A percentile compares a stretch with the other conserved stretches of the same genome.
Conservation (phyloP, 1,284 basidiomycete species). For the Grifola frondosa region DNA sequence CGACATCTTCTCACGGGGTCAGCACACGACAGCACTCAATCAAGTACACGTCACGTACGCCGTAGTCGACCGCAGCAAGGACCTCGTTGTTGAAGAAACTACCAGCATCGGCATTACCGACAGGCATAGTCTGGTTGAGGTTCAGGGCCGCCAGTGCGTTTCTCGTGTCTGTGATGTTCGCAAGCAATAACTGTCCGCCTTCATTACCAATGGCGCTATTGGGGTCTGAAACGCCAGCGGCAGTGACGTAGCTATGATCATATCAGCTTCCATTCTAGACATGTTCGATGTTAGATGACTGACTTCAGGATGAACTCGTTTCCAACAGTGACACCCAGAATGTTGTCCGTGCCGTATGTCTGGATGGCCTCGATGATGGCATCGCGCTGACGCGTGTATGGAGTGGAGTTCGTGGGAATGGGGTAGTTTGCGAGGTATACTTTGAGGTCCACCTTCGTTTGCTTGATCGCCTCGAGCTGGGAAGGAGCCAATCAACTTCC, state of each 20-base stretch:
- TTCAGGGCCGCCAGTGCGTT: conserved; percentile 52
- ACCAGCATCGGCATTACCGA: conserved; percentile 93
- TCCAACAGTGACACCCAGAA: conserved; percentile 80
- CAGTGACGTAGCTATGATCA: conserved; percentile 51
- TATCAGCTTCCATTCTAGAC: not conserved
- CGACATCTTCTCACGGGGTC: conserved; percentile 39
- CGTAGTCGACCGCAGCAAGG: conserved; percentile 73
- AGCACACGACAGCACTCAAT: no score
- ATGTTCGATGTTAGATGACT: conserved; percentile 24
- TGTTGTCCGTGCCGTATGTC: conserved; percentile 76
- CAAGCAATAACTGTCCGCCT: conserved; percentile 57
- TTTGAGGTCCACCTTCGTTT: conserved; percentile 85
- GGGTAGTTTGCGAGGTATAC: conserved; percentile 87
- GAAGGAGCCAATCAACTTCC: not conserved
- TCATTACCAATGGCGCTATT: conserved; percentile 55
- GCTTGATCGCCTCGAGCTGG: conserved; percentile 77
- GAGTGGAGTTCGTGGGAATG: conserved; percentile 58
- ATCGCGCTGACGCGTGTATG: conserved; percentile 74
- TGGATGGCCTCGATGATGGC: conserved; percentile 67
- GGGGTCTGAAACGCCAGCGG: conserved; percentile 41
- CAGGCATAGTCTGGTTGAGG: conserved; percentile 57
- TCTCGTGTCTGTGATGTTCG: conserved; percentile 67
- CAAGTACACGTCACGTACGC: conserved; percentile 41
- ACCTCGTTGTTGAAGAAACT: conserved; percentile 78
- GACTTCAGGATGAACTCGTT: conserved; percentile 85